Conservation (phyloP, 2,329 filamentous ascomycete genomes). For the Chaetomium strumarium region DNA sequence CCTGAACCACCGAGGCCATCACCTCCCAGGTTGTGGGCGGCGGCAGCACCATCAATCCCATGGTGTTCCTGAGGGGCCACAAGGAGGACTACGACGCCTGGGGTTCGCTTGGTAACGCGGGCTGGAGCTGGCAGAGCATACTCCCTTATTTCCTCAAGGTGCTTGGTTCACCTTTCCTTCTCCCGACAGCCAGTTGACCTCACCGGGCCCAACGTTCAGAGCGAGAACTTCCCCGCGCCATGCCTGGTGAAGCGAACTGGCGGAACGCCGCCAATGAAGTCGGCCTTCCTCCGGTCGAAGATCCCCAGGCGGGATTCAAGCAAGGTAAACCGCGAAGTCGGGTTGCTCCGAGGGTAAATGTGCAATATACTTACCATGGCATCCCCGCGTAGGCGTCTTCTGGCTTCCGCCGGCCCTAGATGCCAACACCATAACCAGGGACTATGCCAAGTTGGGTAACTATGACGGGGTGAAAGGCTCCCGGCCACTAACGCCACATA, state of each 20-base stretch:
- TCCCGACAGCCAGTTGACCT: too few relatives aligned
- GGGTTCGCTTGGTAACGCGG: conserved; percentile 29
- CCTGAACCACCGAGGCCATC: conserved; percentile 17
- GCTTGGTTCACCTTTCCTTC: neutral
- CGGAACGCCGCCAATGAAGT: conserved; percentile 26
- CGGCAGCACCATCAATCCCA: conserved; percentile 33
- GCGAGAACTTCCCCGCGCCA: conserved; percentile 29
- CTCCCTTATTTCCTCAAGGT: conserved; percentile 41
- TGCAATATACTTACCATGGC: neutral
- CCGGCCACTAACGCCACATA: conserved; percentile 35
- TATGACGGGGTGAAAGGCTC: conserved; percentile 29
- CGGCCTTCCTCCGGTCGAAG: conserved; percentile 23
- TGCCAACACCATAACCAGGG: conserved; percentile 29
- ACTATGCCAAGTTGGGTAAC: conserved; percentile 27
- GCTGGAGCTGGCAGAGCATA: conserved; percentile 34
- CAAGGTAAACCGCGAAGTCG: conserved; percentile 12
- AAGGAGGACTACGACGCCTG: conserved; percentile 32
- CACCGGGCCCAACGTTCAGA: conserved; percentile 11
- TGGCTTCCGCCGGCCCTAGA: conserved; percentile 28
- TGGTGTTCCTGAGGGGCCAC: conserved; percentile 32
- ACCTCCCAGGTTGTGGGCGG: conserved; percentile 32
- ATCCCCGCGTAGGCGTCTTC: conserved; percentile 17
- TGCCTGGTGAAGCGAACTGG: conserved; percentile 26
- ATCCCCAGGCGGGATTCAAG: conserved; percentile 23
- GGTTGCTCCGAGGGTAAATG: neutral